These are phyloP conservation scores for Elongisporangium anandrum DNA, from an alignment of 352 stramenopile species.

Conservation along the genomic window DNA sequence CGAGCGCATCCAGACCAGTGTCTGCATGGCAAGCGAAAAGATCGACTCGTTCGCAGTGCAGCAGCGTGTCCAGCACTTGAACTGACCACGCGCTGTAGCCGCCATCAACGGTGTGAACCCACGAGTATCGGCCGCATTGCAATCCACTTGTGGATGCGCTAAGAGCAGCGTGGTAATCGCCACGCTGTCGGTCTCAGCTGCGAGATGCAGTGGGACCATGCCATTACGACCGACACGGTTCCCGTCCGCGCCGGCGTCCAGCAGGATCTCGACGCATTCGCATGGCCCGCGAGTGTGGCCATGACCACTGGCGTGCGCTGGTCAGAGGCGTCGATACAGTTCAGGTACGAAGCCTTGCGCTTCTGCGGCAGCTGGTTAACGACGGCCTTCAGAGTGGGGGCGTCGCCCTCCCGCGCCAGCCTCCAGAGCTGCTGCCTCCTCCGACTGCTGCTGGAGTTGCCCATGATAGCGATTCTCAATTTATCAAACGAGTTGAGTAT, in stretches of 20 bases:
- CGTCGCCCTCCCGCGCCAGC: conserved; percentile 25
- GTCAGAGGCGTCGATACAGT: conserved; percentile 61
- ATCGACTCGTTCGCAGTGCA: too few relatives aligned
- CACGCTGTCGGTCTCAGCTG: too few relatives aligned
- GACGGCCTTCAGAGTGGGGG: conserved; percentile 35
- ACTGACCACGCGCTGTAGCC: too few relatives aligned
- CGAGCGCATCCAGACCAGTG: neutral
- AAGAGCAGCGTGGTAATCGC: too few relatives aligned
- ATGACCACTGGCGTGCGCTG: conserved; percentile 64
- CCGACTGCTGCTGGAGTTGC: too few relatives aligned
- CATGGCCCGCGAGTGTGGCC: conserved; percentile 53
- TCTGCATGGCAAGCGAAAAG: neutral
- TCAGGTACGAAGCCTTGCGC: conserved; percentile 49
- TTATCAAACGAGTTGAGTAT: too few relatives aligned
- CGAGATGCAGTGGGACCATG: too few relatives aligned
- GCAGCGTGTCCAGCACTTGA: too few relatives aligned
- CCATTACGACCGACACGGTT: too few relatives aligned
- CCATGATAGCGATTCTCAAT: too few relatives aligned
- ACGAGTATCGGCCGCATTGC: conserved; percentile 48
- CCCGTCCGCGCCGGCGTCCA: conserved; percentile 27
- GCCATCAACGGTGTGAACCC: conserved; percentile 53
- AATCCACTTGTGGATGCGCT: conserved; percentile 14
- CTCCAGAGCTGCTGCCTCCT: too few relatives aligned
- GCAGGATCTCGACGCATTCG: conserved; percentile 51
- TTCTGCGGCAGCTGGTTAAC: conserved; percentile 44